phyloP scores from a whole-genome alignment of 495 filamentous ascomycete species.

The Staphylotrichum longicolle region DNA sequence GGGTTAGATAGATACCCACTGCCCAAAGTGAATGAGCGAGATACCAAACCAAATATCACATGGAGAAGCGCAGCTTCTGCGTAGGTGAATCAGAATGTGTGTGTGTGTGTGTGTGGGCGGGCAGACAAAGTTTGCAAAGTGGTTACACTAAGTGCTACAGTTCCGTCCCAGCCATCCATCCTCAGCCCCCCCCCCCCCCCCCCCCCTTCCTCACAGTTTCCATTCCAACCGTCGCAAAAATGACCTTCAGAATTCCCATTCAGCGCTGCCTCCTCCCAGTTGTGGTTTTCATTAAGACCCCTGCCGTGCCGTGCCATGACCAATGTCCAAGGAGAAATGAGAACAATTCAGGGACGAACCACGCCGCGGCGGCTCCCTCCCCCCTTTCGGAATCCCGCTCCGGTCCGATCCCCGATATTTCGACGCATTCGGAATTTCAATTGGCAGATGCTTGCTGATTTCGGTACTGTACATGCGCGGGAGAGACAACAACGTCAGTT shows the following conservation, averaged over 20 bases:
- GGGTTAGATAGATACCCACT: constrained; percentile 1
- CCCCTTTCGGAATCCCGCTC: neutral
- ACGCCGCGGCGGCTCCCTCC: neutral
- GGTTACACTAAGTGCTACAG: constrained; percentile 11
- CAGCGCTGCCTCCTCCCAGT: constrained; percentile 10
- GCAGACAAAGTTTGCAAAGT: neutral
- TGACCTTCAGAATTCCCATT: neutral
- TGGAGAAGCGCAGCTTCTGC: too few relatives aligned
- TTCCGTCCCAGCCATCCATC: neutral
- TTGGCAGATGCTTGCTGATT: constrained; percentile 17
- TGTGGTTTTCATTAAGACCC: constrained; percentile 5
- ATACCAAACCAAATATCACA: neutral
- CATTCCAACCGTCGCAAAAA: neutral
- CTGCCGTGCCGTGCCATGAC: constrained; percentile 10
- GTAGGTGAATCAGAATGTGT: too few relatives aligned
- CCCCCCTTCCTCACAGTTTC: neutral
- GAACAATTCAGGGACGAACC: constrained; percentile 6
- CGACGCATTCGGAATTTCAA: constrained; percentile 11
- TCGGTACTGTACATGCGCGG: constrained; percentile 23
- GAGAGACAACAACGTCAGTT: neutral
- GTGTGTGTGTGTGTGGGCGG: too few relatives aligned
- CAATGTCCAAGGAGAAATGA: constrained; percentile 14
- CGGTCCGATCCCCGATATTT: neutral
- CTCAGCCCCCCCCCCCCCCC: neutral
- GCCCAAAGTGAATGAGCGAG: neutral